A percentile compares a stretch with the other conserved stretches of the same genome.
Evolutionary conservation across 768 basidiomycete species (phyloP).

Genomic region (Candolleomyces efflorescens): DNA sequence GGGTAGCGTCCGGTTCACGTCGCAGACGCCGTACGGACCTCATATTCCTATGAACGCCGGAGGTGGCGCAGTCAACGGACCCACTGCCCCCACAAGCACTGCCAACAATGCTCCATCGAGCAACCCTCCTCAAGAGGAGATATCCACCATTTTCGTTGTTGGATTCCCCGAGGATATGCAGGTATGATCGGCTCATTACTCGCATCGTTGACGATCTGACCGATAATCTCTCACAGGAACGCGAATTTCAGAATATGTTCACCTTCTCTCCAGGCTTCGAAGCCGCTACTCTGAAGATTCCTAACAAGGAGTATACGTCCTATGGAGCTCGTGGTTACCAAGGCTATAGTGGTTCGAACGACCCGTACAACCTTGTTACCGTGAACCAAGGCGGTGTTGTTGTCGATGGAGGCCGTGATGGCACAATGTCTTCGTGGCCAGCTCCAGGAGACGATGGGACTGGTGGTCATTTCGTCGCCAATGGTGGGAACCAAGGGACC

Average conservation of each 20-base stretch:
- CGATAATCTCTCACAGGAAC: constrained; percentile 57
- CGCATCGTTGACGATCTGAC: constrained; percentile 12
- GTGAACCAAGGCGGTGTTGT: constrained; percentile 80
- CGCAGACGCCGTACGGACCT: constrained; percentile 75
- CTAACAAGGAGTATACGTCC: constrained; percentile 83
- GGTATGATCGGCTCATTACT: constrained; percentile 43
- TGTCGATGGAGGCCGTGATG: constrained; percentile 75
- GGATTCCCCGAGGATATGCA: constrained; percentile 99
- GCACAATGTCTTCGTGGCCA: constrained; percentile 68
- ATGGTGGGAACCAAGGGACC: constrained; percentile 43
- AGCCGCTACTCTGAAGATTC: constrained; percentile 96
- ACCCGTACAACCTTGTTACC: constrained; percentile 81
- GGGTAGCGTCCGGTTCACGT: constrained; percentile 48
- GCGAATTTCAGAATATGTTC: constrained; percentile 99
- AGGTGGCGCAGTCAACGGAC: constrained; percentile 14
- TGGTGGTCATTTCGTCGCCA: constrained; percentile 23
- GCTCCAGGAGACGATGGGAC: constrained; percentile 29
- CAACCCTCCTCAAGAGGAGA: constrained; percentile 65
- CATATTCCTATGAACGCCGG: constrained; percentile 46
- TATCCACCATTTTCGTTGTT: constrained; percentile 96
- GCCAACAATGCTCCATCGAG: constrained; percentile 20
- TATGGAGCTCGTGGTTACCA: constrained; percentile 44
- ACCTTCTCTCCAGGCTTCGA: constrained; percentile 95
- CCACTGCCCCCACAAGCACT: constrained; percentile 21
- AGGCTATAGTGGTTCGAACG: constrained; percentile 53